Base-by-base conservation (phyloP, 306 rosid species). In the Rosa multiflora region DNA sequence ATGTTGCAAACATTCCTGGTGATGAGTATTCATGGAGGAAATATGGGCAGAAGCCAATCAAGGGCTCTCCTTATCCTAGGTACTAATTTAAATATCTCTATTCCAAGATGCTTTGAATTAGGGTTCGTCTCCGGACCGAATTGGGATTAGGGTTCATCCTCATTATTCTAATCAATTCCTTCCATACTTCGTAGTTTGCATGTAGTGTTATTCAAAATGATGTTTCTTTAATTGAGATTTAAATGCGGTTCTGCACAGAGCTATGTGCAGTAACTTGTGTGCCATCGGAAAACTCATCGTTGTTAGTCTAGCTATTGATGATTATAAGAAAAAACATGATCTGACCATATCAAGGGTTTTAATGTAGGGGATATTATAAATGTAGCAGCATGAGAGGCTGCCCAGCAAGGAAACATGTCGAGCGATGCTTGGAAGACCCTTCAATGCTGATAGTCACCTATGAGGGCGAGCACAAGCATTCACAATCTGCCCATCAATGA, bases 361-460 rank as follows among this genome's bases (percentile, higher is more conserved):
- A 56, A 32, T 87, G 79, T 80, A 93, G 98, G 96, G 99, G 99
- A 68, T 96, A 91, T 85, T 96, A 96, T 39, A 93, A 96, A 80
- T 96, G 99, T 82, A 96, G 99, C 91, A 96, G 98, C 92, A 93
- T 90, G 90, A 90, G 98, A 85, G 99, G 99, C 46, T 93, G 98
- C 78, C 97, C 99, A 15, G 99, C 99, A 15, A 96, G 98, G 86
- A 93, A 96, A 82, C 99, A 93, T 53, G 97, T 96, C 0, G 98
- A 96, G 85, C 85, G 94, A 83, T 91, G 94, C 85, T 82, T 91
- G 74, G 96, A 96, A 73, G 97, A 96, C 53, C 91, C 99, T 23
- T 78, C 96, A 2, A 96, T 96, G 99, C 96, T 93, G 26, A 80
- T 88, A 21, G 94, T 96, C 77, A 96, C 99, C 67, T 96, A 96